Conservation (phyloP, 495 filamentous ascomycete species). For the Aspergillus wentii region DNA sequence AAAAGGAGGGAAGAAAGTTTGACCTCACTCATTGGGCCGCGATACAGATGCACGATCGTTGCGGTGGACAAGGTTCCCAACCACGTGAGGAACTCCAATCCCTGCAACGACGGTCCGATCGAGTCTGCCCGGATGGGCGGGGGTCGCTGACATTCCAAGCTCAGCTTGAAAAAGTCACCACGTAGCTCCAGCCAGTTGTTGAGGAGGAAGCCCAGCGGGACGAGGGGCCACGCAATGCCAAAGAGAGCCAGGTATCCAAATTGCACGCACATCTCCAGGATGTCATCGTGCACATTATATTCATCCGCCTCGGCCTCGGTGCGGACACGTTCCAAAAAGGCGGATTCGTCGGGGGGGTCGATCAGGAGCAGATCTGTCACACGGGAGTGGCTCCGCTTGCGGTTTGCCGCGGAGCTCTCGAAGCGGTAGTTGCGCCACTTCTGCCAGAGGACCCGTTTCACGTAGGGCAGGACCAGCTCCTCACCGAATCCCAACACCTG, state of each 20-base stretch:
- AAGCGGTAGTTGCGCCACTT: constrained; percentile 36
- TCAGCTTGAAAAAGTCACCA: constrained; percentile 89
- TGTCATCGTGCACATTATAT: constrained; percentile 68
- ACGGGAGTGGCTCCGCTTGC: constrained; percentile 21
- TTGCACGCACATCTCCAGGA: constrained; percentile 42
- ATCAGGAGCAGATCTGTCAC: constrained; percentile 25
- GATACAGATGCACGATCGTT: constrained; percentile 83
- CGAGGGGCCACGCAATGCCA: constrained; percentile 87
- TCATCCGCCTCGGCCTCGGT: constrained; percentile 73
- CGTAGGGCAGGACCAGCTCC: constrained; percentile 78
- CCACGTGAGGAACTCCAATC: constrained; percentile 85
- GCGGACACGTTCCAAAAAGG: constrained; percentile 73
- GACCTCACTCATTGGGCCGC: constrained; percentile 56
- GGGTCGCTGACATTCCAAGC: constrained; percentile 79
- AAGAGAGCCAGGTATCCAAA: constrained; percentile 82
- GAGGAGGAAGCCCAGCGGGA: constrained; percentile 77
- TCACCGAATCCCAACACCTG: constrained; percentile 84
- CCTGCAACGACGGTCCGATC: constrained; percentile 87
- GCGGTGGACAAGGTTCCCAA: constrained; percentile 79
- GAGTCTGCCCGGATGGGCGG: constrained; percentile 84
- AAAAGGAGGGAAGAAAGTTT: constrained; percentile 68
- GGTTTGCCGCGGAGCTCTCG: constrained; percentile 8
- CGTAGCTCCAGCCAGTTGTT: constrained; percentile 96
- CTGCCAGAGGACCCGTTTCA: constrained; percentile 55
- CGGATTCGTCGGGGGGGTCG: constrained; percentile 63